phyloP scores from a whole-genome alignment of 2,329 filamentous ascomycete species.

The Dothideomycetidae sp. region DNA sequence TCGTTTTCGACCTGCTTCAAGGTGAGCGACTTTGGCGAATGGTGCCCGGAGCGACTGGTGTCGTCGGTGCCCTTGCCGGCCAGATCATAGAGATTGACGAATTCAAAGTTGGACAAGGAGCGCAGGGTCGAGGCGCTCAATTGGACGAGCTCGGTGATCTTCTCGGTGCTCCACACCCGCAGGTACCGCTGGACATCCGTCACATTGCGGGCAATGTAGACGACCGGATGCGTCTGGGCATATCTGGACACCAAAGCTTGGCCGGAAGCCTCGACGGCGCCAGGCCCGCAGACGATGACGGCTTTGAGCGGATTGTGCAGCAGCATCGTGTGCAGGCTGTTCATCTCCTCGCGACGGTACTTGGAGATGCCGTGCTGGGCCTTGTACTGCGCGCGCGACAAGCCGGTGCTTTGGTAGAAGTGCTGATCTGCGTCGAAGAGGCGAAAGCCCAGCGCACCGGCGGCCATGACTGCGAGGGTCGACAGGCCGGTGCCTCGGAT shows the following conservation, averaged over 20 bases:
- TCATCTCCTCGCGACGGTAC: not conserved
- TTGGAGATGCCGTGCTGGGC: not conserved
- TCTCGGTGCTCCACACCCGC: not conserved
- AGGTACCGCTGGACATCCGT: not conserved
- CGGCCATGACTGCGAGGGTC: slow-evolving; percentile 53
- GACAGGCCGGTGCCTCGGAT: slow-evolving; percentile 59
- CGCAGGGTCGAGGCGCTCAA: slow-evolving; percentile 34
- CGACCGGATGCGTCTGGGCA: not conserved
- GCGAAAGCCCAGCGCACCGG: not conserved
- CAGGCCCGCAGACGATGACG: not conserved
- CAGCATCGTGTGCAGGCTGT: not conserved
- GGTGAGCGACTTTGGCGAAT: not conserved
- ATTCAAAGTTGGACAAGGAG: slow-evolving; percentile 54
- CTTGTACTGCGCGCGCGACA: not conserved
- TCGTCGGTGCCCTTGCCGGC: slow-evolving; percentile 38
- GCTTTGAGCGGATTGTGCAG: not conserved
- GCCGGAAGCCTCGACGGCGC: not conserved
- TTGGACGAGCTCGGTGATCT: not conserved
- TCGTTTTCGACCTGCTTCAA: not conserved
- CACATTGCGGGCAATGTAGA: not conserved
- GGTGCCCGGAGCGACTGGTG: slow-evolving; percentile 16
- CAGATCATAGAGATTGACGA: slow-evolving; percentile 58
- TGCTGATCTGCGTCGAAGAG: not conserved
- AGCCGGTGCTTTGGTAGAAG: not conserved
- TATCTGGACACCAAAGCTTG: not conserved